Evolutionary conservation across 2,329 filamentous ascomycete genomes (phyloP), one percentile per base, ranked within the genome.

Genomic region (Fusarium sp.): DNA sequence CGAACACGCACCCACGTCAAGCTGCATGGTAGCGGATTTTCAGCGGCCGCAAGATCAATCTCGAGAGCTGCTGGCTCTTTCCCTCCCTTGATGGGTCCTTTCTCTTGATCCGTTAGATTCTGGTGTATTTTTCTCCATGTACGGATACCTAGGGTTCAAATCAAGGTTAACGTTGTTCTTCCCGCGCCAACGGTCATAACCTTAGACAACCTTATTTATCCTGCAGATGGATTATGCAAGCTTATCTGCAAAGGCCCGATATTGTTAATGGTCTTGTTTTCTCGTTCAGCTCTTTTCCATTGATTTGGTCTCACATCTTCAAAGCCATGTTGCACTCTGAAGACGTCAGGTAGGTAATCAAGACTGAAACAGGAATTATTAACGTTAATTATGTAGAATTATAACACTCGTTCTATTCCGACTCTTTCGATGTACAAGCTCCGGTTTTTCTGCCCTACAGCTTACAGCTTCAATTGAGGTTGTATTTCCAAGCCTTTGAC

Each of bases 401-500:
- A 19, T 19, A 19, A 19, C 19, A 19, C 19, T 19, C 19, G 3
- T 19, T 19, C 19, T 19, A 19, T 19, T 19, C 19, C 19, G 19
- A 19, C 19, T 19, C 19, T 19, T 19, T 19, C 19, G 19, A 19
- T 19, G 19, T 19, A 19, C 19, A 19, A 19, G 19, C 19, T 19
- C 19, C 19, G 19, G 19, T 19, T 19, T 19, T 19, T 19, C 19
- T 19, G 19, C 19, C 19, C 19, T 19, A 19, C 19, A 19, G 19
- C 19, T 24, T 19, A 19, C 19, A 19, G 19, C 19, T 24, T n/a
- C 34, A 44, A 43, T 53, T 35, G 48, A 51, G 25, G 63, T 64
- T 57, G 51, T 45, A 67, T 47, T 42, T 42, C 6, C 7, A 61
- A 24, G 40, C 56, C 67, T 70, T 65, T 59, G 54, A 64, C 11